Evolutionary conservation across 129 eudicot species (phyloP).

Genomic region (Mikania micrantha): DNA sequence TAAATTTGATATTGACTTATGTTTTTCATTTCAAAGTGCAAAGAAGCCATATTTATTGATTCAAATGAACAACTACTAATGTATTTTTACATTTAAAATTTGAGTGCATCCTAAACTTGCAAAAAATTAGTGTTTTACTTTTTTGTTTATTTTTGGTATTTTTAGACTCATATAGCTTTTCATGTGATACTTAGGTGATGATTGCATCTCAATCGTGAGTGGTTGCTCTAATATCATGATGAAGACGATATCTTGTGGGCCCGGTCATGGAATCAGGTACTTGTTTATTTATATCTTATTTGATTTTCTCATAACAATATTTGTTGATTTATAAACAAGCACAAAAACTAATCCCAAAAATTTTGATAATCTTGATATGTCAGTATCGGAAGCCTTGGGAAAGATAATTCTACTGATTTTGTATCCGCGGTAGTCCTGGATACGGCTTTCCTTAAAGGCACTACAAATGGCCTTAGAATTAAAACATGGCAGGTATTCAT

Average conservation of each 20-base stretch:
- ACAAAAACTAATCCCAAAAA: background rate
- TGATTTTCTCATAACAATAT: background rate
- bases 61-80: background rate
- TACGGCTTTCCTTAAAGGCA: conserved; percentile 59
- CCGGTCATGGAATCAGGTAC: conserved; percentile 98
- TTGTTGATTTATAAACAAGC: background rate
- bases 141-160: background rate
- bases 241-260: conserved; percentile 85
- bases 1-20: background rate
- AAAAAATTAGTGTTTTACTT: background rate
- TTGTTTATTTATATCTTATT: background rate
- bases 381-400: conserved; percentile 98
- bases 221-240: conserved; percentile 86
- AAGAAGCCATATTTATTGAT: background rate
- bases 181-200: conserved; percentile 61
- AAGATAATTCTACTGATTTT: conserved; percentile 69
- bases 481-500: conserved; percentile 94
- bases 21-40: background rate
- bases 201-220: conserved; percentile 84
- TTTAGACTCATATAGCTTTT: conserved; percentile 2
- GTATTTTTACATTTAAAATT: background rate
- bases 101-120: background rate
- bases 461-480: conserved; percentile 87
- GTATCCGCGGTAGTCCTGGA: conserved; percentile 64
- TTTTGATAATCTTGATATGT: conserved; percentile 4